These are phyloP conservation scores for Saraca asoca DNA, from an alignment of 331 rosid genomes.

Conservation along the genomic window DNA sequence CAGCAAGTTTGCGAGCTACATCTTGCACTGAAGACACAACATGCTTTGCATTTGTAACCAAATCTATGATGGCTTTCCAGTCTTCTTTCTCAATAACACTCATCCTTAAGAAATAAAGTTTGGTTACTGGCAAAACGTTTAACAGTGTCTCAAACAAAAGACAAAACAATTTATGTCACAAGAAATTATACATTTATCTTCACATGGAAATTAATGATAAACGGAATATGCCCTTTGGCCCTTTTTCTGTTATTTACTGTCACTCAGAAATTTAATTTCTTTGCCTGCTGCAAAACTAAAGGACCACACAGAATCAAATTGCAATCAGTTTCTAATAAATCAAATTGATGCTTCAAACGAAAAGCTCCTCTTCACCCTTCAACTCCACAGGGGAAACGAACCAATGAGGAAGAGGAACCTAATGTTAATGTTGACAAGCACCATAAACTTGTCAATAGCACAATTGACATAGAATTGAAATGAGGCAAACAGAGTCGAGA, in stretches of 20 bases:
- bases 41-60: slow-evolving; percentile 91
- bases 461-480: no score
- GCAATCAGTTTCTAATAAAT: background rate
- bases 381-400: no score
- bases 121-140: slow-evolving; percentile 28
- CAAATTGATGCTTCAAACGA: background rate
- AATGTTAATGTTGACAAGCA: no score
- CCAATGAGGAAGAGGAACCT: no score
- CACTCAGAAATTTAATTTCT: no score
- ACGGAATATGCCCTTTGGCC: background rate
- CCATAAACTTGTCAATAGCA: no score
- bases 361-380: background rate
- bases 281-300: background rate
- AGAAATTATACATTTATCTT: background rate
- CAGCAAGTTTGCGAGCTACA: slow-evolving; percentile 77
- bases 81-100: slow-evolving; percentile 83
- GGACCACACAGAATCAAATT: background rate
- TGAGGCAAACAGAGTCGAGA: no score
- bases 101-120: slow-evolving; percentile 52
- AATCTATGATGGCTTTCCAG: slow-evolving; percentile 69
- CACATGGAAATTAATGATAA: background rate
- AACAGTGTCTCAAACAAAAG: slow-evolving; percentile 21
- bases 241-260: background rate
- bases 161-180: background rate
- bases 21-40: slow-evolving; percentile 82